Evolutionary conservation across 257 asterid genomes (phyloP).

Genomic region (Fraxinus pennsylvanica): DNA sequence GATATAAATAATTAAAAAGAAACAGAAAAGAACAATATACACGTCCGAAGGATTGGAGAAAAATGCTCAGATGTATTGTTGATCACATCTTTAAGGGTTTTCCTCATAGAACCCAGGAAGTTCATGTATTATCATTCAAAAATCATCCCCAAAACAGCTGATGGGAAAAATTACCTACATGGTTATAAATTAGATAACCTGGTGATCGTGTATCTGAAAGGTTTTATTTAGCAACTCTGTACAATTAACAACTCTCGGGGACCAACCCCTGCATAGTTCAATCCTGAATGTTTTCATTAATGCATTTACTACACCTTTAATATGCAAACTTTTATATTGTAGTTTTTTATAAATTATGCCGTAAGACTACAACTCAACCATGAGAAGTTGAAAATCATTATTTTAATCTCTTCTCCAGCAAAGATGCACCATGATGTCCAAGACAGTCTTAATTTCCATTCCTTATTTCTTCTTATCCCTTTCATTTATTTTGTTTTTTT

Average conservation of each 20-base stretch:
- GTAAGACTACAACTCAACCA: not conserved
- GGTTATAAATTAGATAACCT: not conserved
- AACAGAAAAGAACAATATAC: constrained; percentile 7
- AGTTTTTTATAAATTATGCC: not conserved
- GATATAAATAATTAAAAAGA: not conserved
- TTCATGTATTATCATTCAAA: not conserved
- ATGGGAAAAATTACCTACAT: not conserved
- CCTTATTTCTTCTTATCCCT: not conserved
- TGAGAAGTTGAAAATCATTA: not conserved
- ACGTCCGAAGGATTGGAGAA: not conserved
- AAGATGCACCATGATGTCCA: not conserved
- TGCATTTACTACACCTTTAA: not conserved
- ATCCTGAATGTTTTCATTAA: not conserved
- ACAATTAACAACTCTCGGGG: not conserved
- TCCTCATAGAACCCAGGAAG: not conserved
- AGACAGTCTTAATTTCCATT: not conserved
- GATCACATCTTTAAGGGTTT: not conserved
- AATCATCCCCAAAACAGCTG: not conserved
- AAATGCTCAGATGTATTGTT: constrained; percentile 9
- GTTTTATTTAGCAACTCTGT: not conserved
- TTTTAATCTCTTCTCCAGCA: not conserved
- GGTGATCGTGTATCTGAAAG: not conserved
- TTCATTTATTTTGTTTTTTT: not conserved
- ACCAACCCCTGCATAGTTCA: not conserved
- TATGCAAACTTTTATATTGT: not conserved